These are phyloP conservation scores for Zarea fungicola DNA, from an alignment of 2,329 filamentous ascomycete genomes.

Conservation along the genomic window DNA sequence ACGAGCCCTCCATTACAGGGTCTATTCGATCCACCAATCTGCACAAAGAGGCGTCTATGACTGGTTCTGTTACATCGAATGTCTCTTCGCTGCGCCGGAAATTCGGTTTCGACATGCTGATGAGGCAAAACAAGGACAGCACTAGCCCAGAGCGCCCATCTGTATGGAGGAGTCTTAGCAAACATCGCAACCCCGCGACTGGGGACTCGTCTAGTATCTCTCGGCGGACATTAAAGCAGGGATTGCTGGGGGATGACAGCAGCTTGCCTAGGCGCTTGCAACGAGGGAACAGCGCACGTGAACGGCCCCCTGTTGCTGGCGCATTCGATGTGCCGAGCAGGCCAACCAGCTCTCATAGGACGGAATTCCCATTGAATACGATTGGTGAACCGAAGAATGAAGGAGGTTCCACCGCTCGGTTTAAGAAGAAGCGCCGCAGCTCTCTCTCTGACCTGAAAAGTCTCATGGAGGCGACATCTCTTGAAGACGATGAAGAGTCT, in stretches of 20 bases:
- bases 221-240: constrained; percentile 61
- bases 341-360: constrained; percentile 52
- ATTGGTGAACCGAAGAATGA: constrained; percentile 53
- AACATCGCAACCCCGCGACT: constrained; percentile 59
- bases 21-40: constrained; percentile 52
- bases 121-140: constrained; percentile 77
- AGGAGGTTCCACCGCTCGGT: constrained; percentile 32
- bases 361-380: constrained; percentile 52
- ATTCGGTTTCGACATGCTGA: constrained; percentile 72
- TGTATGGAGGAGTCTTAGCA: constrained; percentile 84
- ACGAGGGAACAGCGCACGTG: constrained; percentile 50
- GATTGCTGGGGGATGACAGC: constrained; percentile 69
- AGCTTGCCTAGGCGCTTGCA: constrained; percentile 38
- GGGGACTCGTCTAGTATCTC: constrained; percentile 61
- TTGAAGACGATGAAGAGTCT: constrained; percentile 34
- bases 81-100: constrained; percentile 79
- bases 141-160: constrained; percentile 65
- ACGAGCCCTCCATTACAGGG: constrained; percentile 45
- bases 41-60: constrained; percentile 51
- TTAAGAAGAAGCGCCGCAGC: constrained; percentile 78
- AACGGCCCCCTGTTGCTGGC: constrained; percentile 55
- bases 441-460: constrained; percentile 81
- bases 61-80: constrained; percentile 77
- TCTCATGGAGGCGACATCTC: constrained; percentile 57
- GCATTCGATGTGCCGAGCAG: constrained; percentile 56